Conservation (phyloP, 768 basidiomycete genomes). For the Suillus fuscotomentosus region DNA sequence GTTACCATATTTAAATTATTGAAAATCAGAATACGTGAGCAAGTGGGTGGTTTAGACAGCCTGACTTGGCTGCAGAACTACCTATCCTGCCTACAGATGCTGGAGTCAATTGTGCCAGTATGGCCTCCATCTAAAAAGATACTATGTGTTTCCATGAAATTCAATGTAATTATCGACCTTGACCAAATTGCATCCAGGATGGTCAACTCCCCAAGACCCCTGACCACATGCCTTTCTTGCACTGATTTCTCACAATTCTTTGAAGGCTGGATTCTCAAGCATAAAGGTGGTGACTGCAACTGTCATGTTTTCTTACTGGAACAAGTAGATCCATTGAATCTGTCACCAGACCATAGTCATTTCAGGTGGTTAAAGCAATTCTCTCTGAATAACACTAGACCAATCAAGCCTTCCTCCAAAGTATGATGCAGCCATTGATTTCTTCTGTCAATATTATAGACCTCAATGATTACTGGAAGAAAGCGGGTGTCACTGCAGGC, state of each 20-base stretch:
- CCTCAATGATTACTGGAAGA: too few species aligned
- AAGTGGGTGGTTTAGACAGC: neutral
- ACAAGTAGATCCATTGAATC: too few species aligned
- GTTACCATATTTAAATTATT: neutral
- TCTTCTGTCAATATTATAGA: too few species aligned
- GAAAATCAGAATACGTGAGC: neutral
- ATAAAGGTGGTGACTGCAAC: neutral
- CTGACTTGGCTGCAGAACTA: neutral
- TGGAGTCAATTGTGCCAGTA: neutral
- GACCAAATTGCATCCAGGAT: neutral
- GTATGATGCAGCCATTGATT: too few species aligned
- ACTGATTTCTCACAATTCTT: neutral
- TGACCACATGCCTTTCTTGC: neutral
- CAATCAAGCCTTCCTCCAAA: too few species aligned
- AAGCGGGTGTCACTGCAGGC: too few species aligned
- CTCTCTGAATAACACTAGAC: too few species aligned
- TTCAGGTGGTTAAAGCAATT: too few species aligned
- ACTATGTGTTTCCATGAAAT: neutral
- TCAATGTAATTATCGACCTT: neutral
- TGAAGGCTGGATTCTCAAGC: neutral
- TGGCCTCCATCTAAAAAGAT: neutral
- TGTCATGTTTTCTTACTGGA: too few species aligned
- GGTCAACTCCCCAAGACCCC: neutral
- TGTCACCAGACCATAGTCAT: too few species aligned
- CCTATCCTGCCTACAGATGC: neutral